Base-by-base conservation (phyloP, 495 filamentous ascomycete genomes). In the Viridothelium virens region DNA sequence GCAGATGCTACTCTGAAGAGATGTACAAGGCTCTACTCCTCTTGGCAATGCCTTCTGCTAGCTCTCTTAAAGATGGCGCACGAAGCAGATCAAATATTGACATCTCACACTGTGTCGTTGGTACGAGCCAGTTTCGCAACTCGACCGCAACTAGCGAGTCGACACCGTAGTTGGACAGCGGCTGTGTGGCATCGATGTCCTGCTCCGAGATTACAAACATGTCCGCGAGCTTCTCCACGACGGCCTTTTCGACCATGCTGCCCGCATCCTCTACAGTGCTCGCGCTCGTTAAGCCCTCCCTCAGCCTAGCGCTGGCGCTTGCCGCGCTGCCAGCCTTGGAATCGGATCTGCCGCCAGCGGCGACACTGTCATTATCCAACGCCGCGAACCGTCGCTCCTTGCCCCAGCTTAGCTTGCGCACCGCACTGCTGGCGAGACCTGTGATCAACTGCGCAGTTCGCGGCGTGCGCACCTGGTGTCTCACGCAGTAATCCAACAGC, bases 131-230 rank as follows among this genome's bases (percentile, higher is more conserved):
- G 36, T 64, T 64, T 12, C 38, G 7, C 9, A 64, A 53, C 62
- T 64, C 62, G 16, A 47, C 38, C 12, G 62, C 62, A 14, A 64
- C 41, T 4, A 64, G 36, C 36, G 62, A 64, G 34, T 64, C 62
- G n/a, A 64, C 10, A 10, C 62, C 62, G 16, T 53, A 53, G 12
- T 14, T 44, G 7, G 62, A 53, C 0, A 64, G 36, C 39, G 62
- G 39, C 25, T 64, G 36, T 10, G 9, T 31, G 14, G 62, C 6
- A 10, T 47, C 38, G 38, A 47, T 47, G 33, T 12, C 41, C 36
- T 48, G 31, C 6, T 34, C 62, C 36, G 37, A 34, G 10, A 48
- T 10, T 7, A 6, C 63, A n/a, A 50, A 38, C 16, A 50, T 7
- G 41, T 5, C 6, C 9, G 39, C 39, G 16, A 48, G 18, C 46